Conservation (phyloP, 768 basidiomycete species). For the Pleurotus ostreatus region DNA sequence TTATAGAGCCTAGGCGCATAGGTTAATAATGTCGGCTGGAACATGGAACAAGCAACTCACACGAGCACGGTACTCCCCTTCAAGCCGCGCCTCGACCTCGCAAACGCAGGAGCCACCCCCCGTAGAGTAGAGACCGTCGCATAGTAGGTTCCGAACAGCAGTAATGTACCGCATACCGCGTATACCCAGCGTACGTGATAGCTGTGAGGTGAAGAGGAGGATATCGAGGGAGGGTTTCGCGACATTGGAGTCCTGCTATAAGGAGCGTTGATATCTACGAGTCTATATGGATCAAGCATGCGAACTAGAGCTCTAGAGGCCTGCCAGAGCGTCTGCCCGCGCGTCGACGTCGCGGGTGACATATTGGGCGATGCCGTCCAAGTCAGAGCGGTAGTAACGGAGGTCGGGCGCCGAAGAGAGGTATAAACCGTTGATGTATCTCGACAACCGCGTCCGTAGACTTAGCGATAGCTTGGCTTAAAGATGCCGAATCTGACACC, state of each 20-base stretch:
- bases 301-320: conserved; percentile 66
- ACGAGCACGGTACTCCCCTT: conserved; percentile 93
- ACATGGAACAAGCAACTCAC: conserved; percentile 34
- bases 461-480: conserved; percentile 82
- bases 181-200: conserved; percentile 80
- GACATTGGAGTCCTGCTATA: conserved; percentile 69
- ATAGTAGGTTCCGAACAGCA: conserved; percentile 83
- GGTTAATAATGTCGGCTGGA: neutral
- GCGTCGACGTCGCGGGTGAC: conserved; percentile 90
- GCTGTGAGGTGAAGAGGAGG: conserved; percentile 87
- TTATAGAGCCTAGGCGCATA: conserved; percentile 72
- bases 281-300: conserved; percentile 10
- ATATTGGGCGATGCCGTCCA: conserved; percentile 85
- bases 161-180: conserved; percentile 57
- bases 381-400: conserved; percentile 60
- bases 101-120: conserved; percentile 90
- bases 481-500: conserved; percentile 72
- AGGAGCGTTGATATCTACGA: neutral
- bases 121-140: conserved; percentile 79
- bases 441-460: conserved; percentile 81
- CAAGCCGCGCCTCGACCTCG: conserved; percentile 78
- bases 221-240: conserved; percentile 91
- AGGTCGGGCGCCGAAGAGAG: conserved; percentile 70
- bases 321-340: conserved; percentile 82
- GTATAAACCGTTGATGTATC: conserved; percentile 91